phyloP scores from a whole-genome alignment of 2,329 filamentous ascomycete genomes.

The Gaeumannomyces tritici region DNA sequence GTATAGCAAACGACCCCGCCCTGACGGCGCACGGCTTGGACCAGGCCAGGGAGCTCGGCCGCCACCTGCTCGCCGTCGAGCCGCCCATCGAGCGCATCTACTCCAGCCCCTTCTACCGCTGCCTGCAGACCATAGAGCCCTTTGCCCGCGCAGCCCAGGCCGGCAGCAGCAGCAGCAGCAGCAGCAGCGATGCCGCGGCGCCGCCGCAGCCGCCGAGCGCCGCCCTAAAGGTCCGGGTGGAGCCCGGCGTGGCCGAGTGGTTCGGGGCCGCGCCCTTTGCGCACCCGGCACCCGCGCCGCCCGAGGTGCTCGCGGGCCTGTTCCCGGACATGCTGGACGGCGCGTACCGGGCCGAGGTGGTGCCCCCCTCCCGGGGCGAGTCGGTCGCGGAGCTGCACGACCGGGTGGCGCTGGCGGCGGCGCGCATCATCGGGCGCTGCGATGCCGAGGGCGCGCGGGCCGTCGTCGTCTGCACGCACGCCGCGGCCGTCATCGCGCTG shows the following conservation, averaged over 20 bases:
- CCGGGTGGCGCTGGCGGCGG: slow-evolving; percentile 61
- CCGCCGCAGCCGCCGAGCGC: background rate
- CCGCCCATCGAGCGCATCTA: slow-evolving; percentile 71
- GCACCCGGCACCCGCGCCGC: slow-evolving; percentile 68
- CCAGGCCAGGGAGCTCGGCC: slow-evolving; percentile 70
- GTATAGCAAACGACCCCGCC: slow-evolving; percentile 78
- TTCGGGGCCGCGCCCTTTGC: slow-evolving; percentile 80
- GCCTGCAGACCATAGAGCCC: slow-evolving; percentile 73
- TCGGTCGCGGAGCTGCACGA: slow-evolving; percentile 70
- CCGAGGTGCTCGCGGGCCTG: slow-evolving; percentile 50
- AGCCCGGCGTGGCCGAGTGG: slow-evolving; percentile 69
- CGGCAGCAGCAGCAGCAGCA: background rate
- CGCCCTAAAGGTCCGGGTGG: slow-evolving; percentile 37
- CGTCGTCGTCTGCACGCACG: slow-evolving; percentile 79
- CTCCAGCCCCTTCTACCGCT: slow-evolving; percentile 78
- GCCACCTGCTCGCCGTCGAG: slow-evolving; percentile 46
- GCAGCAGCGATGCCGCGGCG: background rate
- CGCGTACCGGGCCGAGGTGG: slow-evolving; percentile 51
- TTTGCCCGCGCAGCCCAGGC: slow-evolving; percentile 30
- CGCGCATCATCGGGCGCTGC: slow-evolving; percentile 60
- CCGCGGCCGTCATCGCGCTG: slow-evolving; percentile 78
- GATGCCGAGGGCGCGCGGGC: slow-evolving; percentile 62
- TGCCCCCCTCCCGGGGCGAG: slow-evolving; percentile 68
- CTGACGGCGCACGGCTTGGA: slow-evolving; percentile 78
- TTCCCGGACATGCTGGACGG: slow-evolving; percentile 54